A percentile compares a stretch with the other conserved stretches of the same genome.
Evolutionary conservation across 2,329 filamentous ascomycete genomes (phyloP).

Genomic region (Xylariaceae sp.): DNA sequence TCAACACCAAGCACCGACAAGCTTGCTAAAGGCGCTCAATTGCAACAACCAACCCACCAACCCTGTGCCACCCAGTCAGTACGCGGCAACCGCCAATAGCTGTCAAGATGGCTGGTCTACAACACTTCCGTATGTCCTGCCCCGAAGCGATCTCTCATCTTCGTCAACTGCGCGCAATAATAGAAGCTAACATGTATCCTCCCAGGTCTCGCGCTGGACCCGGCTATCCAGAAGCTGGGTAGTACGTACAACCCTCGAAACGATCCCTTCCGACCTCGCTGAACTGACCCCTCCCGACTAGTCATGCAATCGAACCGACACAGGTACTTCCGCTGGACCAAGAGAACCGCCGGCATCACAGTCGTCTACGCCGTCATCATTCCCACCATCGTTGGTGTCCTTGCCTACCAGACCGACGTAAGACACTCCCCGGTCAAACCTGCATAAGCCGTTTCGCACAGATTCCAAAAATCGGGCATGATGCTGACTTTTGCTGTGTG

Average conservation of each 20-base stretch:
- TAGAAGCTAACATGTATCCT: constrained; percentile 2
- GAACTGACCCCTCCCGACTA: constrained; percentile 35
- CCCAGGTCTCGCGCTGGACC: constrained; percentile 32
- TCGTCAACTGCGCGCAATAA: not conserved
- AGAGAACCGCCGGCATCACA: constrained; percentile 74
- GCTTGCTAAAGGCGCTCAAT: constrained; percentile 1
- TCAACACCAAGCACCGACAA: not conserved
- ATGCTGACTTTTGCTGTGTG: constrained; percentile 11
- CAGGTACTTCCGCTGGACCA: constrained; percentile 95
- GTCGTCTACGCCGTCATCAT: constrained; percentile 74
- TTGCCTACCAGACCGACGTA: constrained; percentile 83
- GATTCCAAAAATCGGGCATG: not conserved
- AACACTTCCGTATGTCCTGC: constrained; percentile 40
- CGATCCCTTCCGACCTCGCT: not conserved
- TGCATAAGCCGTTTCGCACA: not conserved
- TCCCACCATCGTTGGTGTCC: constrained; percentile 66
- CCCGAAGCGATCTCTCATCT: not conserved
- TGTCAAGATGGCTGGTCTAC: constrained; percentile 42
- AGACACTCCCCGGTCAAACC: constrained; percentile 40
- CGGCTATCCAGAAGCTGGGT: constrained; percentile 45
- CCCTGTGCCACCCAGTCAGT: constrained; percentile 15
- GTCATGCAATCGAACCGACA: constrained; percentile 82
- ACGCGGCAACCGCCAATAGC: constrained; percentile 17
- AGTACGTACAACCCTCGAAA: constrained; percentile 35
- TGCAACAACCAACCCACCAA: constrained; percentile 7